Percentiles rank a stretch among this genome's conserved stretches.
Evolutionary conservation across 768 basidiomycete species (phyloP).

Genomic region (Gymnopilus junonius): DNA sequence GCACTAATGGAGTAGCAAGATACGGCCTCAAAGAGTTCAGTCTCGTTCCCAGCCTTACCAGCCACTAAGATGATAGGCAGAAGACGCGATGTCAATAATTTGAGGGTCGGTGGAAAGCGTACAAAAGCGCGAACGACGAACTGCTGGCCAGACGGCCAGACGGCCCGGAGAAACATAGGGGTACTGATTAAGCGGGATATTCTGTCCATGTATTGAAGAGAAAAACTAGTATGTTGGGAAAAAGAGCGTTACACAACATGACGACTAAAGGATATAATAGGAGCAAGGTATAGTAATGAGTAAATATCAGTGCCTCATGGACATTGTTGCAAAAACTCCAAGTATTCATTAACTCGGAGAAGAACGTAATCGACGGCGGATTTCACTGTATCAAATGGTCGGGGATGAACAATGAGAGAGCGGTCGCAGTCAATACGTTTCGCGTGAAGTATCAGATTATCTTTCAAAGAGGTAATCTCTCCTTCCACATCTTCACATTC

Average conservation of each 20-base stretch:
- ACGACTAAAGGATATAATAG: not conserved
- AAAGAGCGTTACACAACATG: not conserved
- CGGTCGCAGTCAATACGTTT: not conserved
- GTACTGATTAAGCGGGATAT: not conserved
- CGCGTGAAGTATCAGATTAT: constrained; percentile 3
- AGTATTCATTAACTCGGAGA: not conserved
- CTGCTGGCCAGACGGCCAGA: not conserved
- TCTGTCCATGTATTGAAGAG: not conserved
- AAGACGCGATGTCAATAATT: not conserved
- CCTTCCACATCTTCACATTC: constrained; percentile 5
- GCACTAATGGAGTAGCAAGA: no score
- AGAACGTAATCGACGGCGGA: not conserved
- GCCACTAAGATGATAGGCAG: not conserved
- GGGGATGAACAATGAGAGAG: not conserved
- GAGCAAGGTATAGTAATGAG: not conserved
- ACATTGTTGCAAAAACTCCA: not conserved
- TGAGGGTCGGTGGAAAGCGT: not conserved
- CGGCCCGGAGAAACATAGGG: not conserved
- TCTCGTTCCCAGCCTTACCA: not conserved
- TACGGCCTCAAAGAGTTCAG: no score
- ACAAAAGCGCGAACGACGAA: not conserved
- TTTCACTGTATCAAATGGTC: not conserved
- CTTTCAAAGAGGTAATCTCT: constrained; percentile 13
- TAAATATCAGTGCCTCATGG: not conserved
- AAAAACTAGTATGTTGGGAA: not conserved